Evolutionary conservation across 163 green algal genomes (phyloP), one percentile per base, ranked within the genome.

Genomic region (Chlamydomonas reinhardtii): DNA sequence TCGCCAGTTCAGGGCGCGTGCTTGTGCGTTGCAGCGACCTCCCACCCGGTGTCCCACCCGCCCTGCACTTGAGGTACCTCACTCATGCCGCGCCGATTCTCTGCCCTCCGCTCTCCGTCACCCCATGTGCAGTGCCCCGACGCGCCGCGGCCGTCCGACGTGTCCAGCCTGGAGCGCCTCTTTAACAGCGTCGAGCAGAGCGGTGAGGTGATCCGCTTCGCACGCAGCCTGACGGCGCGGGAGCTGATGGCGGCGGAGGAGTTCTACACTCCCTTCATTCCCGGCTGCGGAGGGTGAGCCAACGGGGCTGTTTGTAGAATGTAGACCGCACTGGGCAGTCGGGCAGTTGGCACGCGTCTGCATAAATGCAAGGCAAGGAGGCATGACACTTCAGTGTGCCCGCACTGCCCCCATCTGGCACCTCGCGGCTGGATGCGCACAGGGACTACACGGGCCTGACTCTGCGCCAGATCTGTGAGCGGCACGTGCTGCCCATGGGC

Each of bases 401-500:
- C n/a, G n/a, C n/a, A n/a, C n/a, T n/a, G n/a, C n/a, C n/a, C n/a
- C n/a, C n/a, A n/a, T n/a, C n/a, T n/a, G 5, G 39, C 39, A 48
- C 39, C 39, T 48, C 39, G 39, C n/a, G n/a, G n/a, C n/a, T n/a
- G 39, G 39, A 5, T 48, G 39, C 48, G 11, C 14, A 14, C 75
- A 78, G 92, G 35, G 69, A 82, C 59, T 64, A 96, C 87, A 71
- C 90, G 34, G 76, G 74, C 14, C 29, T 94, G 37, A 93, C 72
- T 34, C 91, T 98, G 20, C 74, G 93, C 62, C 82, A 94, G 86
- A 96, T 98, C 79, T 95, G 95, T 75, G 69, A 43, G 9, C 82
- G 82, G 2, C 94, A 87, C 64, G 95, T 98, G n/a, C 94, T 98
- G 89, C 92, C 92, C 15, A 97, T 98, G 96, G 96, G 94, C 4